Evolutionary conservation across 139 green algal species (phyloP).

Genomic region (Bryopsis sp.): DNA sequence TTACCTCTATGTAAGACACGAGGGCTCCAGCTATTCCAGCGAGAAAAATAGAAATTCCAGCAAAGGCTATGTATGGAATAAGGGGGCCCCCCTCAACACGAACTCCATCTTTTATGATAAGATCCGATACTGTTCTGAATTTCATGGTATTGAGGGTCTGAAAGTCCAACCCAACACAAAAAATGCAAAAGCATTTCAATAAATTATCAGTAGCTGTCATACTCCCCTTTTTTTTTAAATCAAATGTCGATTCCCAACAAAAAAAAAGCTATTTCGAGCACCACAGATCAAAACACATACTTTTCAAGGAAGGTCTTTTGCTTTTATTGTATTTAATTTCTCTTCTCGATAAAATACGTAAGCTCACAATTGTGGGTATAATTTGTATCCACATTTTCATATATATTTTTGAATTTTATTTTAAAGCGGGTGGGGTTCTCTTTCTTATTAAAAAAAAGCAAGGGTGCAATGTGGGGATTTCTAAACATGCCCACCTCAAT

Average conservation of each 20-base stretch:
- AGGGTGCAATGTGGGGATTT: background rate
- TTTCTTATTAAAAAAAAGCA: background rate
- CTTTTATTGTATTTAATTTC: too few species aligned
- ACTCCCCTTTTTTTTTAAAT: background rate
- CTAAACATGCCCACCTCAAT: background rate
- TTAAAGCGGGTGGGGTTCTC: background rate
- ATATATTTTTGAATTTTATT: background rate
- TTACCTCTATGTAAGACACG: slow-evolving; percentile 3
- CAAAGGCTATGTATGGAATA: background rate
- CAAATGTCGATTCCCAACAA: background rate
- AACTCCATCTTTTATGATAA: background rate
- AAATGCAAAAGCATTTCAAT: background rate
- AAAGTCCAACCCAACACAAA: background rate
- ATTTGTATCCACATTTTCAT: too few species aligned
- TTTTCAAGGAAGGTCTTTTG: too few species aligned
- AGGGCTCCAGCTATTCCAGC: background rate
- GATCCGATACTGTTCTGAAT: background rate
- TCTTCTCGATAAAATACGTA: too few species aligned
- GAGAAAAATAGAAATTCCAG: background rate
- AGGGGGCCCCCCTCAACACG: too few species aligned
- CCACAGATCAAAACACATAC: too few species aligned
- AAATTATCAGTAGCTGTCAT: background rate
- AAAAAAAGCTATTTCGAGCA: too few species aligned
- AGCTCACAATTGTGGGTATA: too few species aligned
- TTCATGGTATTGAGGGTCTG: background rate